Percentiles rank a stretch among this genome's conserved stretches.
These are phyloP conservation scores for Fremontodendron californicum DNA, from an alignment of 345 rosid genomes.

Conservation along the genomic window DNA sequence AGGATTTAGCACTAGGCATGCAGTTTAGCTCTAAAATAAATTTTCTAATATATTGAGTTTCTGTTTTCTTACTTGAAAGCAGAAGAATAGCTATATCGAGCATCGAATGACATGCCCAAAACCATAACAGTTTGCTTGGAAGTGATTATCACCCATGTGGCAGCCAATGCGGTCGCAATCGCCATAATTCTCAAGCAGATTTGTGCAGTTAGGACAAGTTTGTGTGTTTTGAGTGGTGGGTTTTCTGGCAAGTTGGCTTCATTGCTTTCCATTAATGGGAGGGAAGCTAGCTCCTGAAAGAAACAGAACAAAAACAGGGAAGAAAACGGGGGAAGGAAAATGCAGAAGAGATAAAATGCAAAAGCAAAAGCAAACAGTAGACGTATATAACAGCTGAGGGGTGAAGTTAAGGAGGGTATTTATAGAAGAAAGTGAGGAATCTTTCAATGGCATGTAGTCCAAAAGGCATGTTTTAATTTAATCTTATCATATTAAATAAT, in stretches of 20 bases:
- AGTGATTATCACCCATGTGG: constrained; percentile 39
- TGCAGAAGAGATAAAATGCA: neutral
- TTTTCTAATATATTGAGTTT: neutral
- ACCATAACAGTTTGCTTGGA: constrained; percentile 36
- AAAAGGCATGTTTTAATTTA: too few relatives aligned
- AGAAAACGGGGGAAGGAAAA: neutral
- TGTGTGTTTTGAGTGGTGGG: constrained; percentile 26
- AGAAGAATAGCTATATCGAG: constrained; percentile 46
- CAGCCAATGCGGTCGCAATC: constrained; percentile 39
- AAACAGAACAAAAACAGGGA: neutral
- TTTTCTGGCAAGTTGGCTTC: constrained; percentile 15
- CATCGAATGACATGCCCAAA: constrained; percentile 41
- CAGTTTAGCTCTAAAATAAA: neutral
- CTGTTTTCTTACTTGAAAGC: constrained; percentile 40
- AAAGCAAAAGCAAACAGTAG: too few relatives aligned
- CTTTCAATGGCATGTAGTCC: too few relatives aligned
- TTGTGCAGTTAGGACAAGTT: constrained; percentile 28
- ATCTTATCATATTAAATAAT: too few relatives aligned
- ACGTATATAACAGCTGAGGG: neutral
- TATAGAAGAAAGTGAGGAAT: neutral
- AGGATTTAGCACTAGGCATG: neutral
- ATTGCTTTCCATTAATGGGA: constrained; percentile 17
- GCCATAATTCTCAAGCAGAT: constrained; percentile 36
- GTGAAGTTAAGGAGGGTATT: neutral
- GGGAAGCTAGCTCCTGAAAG: neutral